Conservation (phyloP, 2,329 filamentous ascomycete genomes). For the Ilyonectria mors-panacis region DNA sequence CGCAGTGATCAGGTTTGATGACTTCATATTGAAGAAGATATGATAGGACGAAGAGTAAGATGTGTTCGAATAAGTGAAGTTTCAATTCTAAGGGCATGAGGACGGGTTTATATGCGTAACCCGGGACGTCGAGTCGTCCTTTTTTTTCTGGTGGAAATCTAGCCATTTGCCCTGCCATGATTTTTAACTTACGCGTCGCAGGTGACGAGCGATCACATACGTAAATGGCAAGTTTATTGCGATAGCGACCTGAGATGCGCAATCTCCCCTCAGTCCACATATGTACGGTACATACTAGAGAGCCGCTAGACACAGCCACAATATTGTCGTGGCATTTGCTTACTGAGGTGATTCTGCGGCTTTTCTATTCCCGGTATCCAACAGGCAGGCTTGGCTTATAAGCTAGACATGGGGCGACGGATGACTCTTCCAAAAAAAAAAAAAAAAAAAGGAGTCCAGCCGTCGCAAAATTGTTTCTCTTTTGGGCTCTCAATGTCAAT, state of each 20-base stretch:
- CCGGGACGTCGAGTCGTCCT: not conserved
- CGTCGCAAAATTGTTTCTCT: slow-evolving; percentile 1
- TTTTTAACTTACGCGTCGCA: not conserved
- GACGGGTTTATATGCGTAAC: not conserved
- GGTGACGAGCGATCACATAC: slow-evolving; percentile 1
- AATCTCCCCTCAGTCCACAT: not conserved
- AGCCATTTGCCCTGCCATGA: not conserved
- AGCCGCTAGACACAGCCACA: not conserved
- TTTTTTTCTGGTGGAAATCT: not conserved
- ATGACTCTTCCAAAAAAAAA: not conserved
- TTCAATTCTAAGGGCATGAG: not conserved
- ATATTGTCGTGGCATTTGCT: slow-evolving; percentile 3
- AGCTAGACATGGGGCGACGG: not conserved
- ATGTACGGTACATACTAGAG: not conserved
- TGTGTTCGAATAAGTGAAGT: not conserved
- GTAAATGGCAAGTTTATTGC: not conserved
- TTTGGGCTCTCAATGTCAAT: slow-evolving; percentile 1
- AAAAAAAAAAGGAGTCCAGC: not conserved
- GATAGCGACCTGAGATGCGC: not conserved
- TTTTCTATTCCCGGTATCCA: not conserved
- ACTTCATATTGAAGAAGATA: not conserved
- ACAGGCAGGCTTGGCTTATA: not conserved
- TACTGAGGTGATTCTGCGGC: not conserved
- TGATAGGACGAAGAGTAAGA: not conserved
- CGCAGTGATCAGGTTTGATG: not conserved